A percentile compares a stretch with the other conserved stretches of the same genome.
These are phyloP conservation scores for Arthrobotrys iridis DNA, from an alignment of 2,329 filamentous ascomycete species.

Conservation along the genomic window DNA sequence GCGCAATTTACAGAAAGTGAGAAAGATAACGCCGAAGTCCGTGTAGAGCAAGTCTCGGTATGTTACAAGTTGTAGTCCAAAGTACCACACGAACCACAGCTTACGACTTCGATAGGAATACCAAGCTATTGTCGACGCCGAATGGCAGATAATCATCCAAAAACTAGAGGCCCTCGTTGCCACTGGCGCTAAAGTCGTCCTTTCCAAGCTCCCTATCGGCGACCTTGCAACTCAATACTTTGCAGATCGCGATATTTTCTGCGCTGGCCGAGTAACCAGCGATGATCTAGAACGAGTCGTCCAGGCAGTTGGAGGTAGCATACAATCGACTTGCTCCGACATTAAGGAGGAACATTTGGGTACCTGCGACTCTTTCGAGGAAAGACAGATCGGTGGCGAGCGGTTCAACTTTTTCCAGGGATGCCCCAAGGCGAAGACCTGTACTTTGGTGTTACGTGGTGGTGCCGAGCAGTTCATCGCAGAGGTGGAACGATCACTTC, in stretches of 20 bases:
- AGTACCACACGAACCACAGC: not conserved
- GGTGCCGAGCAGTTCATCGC: constrained; percentile 99
- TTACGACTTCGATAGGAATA: constrained; percentile 71
- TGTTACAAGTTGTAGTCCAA: not conserved
- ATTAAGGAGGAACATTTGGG: constrained; percentile 89
- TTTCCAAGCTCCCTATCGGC: constrained; percentile 96
- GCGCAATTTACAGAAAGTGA: constrained; percentile 72
- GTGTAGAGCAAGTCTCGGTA: constrained; percentile 90
- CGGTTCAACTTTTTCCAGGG: constrained; percentile 99
- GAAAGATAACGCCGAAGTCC: constrained; percentile 98
- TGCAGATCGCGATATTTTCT: constrained; percentile 97
- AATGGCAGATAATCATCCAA: constrained; percentile 99
- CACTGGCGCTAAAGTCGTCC: constrained; percentile 95
- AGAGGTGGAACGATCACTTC: constrained; percentile 94
- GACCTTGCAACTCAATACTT: constrained; percentile 98
- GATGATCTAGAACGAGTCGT: constrained; percentile 97
- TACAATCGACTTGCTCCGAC: constrained; percentile 96
- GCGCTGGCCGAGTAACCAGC: constrained; percentile 87
- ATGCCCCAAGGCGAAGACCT: constrained; percentile 94
- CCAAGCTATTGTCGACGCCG: constrained; percentile 97
- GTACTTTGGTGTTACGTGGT: constrained; percentile 91
- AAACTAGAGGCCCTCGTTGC: constrained; percentile 95
- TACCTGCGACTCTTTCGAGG: constrained; percentile 88
- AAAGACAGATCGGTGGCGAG: constrained; percentile 96
- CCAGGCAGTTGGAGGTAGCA: constrained; percentile 88